Base-by-base conservation (phyloP, 768 basidiomycete genomes). In the Hysterangium stoloniferum region DNA sequence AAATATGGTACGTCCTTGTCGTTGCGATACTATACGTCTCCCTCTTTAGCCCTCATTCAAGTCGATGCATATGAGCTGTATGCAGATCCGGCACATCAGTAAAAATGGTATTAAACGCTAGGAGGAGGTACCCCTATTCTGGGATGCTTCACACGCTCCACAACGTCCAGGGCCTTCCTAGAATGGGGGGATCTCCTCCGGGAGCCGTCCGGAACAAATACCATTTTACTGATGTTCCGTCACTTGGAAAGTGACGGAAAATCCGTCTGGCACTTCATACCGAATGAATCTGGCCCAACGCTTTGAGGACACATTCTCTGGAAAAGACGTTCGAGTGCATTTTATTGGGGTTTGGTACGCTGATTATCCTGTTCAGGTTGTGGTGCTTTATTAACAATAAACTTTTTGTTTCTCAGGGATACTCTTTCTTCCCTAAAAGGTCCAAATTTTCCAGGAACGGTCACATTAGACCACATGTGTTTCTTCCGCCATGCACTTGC, bases 401-500 rank as follows among this genome's bases (percentile, higher is more conserved):
- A n/a, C n/a, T n/a, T n/a, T 1, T 7, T 32, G 3, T 12, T 28
- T 33, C 2, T 4, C 44, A 74, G 73, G 73, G 74, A 75, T 25
- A 73, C 71, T 0, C 73, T 75, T 3, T 74, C 74, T 2, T 72
- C 73, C 0, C 34, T 63, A 2, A 59, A 71, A 34, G 57, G 52
- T 11, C 60, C 51, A 6, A 60, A 54, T 17, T 52, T 72, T 9
- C 70, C 73, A 6, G 55, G 51, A 25, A 68, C 68, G 5, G 61
- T 59, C n/a, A 55, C 52, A 4, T 58, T 58, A 2, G 57, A 65
- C 31, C 66, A 71, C 41, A 61, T 74, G 6, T 71, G 70, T 34
- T 64, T 63, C 40, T 74, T 75, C 50, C 67, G 73, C 5, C 74
- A 75, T 56, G 74, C 71, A 1, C 59, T 75, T 4, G 74, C 75